Evolutionary conservation across 805 yeast species (phyloP), one percentile per base, ranked within the genome.

Genomic region (Barnettozyma sp.): DNA sequence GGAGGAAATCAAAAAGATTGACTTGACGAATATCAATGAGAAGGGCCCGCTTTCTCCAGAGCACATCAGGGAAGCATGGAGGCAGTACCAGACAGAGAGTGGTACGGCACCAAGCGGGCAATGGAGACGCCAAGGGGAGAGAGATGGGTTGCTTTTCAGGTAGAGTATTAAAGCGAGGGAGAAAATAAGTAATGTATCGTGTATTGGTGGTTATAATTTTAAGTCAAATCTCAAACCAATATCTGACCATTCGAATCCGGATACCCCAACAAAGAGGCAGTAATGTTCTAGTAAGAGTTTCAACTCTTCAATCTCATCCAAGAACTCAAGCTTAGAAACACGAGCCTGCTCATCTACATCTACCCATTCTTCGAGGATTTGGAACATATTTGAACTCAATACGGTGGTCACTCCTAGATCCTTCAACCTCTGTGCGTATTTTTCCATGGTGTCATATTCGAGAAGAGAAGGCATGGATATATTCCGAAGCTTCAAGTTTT

Each of bases 21-120:
- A 32, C 36, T 51, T 45, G 40, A 73, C 24, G 39, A 50, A 34
- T 45, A 52, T 42, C 44, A 60, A 70, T 48, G 59, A 56, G 13
- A 54, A 63, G 26, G 67, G 67, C 32, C 95, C 95, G 2, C 56
- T 88, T 30, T 65, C 75, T 22, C 95, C 97, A 0, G 87, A 83
- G 41, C 94, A 88, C 52, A 68, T 88, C 20, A 61, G 94, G 34
- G 95, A 86, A 49, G 96, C 96, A 1, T 84, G 94, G 90, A 65
- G 94, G 46, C 56, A 82, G 32, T 82, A 78, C 46, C 76, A 73
- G 45, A 44, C 69, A 28, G 95, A 87, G 49, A 74, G 71, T 34
- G 77, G 80, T 22, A 70, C 77, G 4, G 70, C 76, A 2, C 76
- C 82, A 6, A 63, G 66, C 8, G 71, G 79, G 2, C 73, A 75